These are phyloP conservation scores for Penicillium macrosclerotiorum DNA, from an alignment of 495 filamentous ascomycete genomes.

Conservation along the genomic window DNA sequence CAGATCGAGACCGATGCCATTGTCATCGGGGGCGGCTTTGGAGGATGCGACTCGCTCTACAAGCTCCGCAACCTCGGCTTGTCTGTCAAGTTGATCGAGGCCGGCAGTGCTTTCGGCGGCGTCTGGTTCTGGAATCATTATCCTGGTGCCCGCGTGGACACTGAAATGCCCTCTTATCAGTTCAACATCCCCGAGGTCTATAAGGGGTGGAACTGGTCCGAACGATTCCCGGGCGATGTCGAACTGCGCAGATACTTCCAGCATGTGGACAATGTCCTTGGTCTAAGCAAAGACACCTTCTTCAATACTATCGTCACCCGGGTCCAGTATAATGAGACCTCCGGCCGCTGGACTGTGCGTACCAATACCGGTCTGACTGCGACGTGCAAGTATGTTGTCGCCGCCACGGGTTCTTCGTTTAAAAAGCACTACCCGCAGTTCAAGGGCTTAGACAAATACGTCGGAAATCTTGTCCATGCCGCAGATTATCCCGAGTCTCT, in stretches of 20 bases:
- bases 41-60: conserved; percentile 39
- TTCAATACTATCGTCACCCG: conserved; percentile 50
- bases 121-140: conserved; percentile 57
- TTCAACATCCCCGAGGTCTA: conserved; percentile 49
- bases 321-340: conserved; percentile 39
- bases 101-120: conserved; percentile 47
- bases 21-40: conserved; percentile 36
- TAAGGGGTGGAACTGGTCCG: conserved; percentile 50
- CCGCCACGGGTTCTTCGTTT: conserved; percentile 19
- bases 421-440: conserved; percentile 22
- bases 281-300: conserved; percentile 48
- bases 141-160: conserved; percentile 48
- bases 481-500: conserved; percentile 18
- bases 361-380: conserved; percentile 12
- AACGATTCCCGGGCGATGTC: conserved; percentile 47
- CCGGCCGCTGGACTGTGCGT: conserved; percentile 27
- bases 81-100: conserved; percentile 45
- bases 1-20: conserved; percentile 33
- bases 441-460: conserved; percentile 11
- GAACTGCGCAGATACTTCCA: conserved; percentile 54
- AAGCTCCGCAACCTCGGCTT: conserved; percentile 37
- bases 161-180: conserved; percentile 49
- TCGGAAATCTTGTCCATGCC: conserved; percentile 16
- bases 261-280: conserved; percentile 51
- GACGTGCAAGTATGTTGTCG: conserved; percentile 28